Evolutionary conservation across 495 filamentous ascomycete genomes (phyloP).

Genomic region (Neurospora cerealis): DNA sequence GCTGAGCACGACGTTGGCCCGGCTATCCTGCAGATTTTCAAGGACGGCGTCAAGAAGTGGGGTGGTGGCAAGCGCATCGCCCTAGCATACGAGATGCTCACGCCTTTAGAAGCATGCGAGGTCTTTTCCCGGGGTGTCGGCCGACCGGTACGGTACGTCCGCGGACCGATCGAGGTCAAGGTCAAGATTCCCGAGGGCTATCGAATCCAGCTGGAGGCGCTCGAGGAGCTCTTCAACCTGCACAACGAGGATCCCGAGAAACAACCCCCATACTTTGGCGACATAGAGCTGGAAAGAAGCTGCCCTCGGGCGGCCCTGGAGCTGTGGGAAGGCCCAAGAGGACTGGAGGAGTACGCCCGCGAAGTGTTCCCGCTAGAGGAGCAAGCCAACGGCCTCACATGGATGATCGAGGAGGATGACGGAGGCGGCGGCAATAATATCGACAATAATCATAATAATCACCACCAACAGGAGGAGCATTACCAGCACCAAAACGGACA

Average conservation of each 20-base stretch:
- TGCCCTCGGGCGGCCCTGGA: constrained; percentile 62
- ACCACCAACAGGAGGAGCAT: background rate
- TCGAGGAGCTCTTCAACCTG: constrained; percentile 52
- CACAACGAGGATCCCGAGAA: constrained; percentile 43
- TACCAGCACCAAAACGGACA: constrained; percentile 1
- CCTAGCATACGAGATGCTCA: constrained; percentile 84
- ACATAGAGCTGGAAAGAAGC: constrained; percentile 42
- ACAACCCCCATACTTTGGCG: constrained; percentile 48
- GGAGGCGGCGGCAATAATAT: constrained; percentile 12
- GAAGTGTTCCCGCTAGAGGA: constrained; percentile 95
- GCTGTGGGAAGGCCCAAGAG: constrained; percentile 84
- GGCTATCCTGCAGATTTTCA: constrained; percentile 90
- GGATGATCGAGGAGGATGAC: constrained; percentile 57
- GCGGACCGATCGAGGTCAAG: constrained; percentile 69
- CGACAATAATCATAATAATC: constrained; percentile 1
- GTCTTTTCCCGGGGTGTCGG: constrained; percentile 70
- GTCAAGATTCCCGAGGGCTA: constrained; percentile 85
- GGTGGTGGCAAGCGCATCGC: constrained; percentile 85
- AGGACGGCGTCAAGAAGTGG: constrained; percentile 84
- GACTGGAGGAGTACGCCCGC: constrained; percentile 89
- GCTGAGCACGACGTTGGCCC: constrained; percentile 95
- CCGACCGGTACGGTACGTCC: constrained; percentile 66
- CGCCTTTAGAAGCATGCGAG: constrained; percentile 69
- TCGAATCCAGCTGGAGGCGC: constrained; percentile 71
- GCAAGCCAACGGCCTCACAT: constrained; percentile 80